A percentile compares a stretch with the other conserved stretches of the same genome.
These are phyloP conservation scores for Pulveroboletus sp. DNA, from an alignment of 768 basidiomycete genomes.

Conservation along the genomic window DNA sequence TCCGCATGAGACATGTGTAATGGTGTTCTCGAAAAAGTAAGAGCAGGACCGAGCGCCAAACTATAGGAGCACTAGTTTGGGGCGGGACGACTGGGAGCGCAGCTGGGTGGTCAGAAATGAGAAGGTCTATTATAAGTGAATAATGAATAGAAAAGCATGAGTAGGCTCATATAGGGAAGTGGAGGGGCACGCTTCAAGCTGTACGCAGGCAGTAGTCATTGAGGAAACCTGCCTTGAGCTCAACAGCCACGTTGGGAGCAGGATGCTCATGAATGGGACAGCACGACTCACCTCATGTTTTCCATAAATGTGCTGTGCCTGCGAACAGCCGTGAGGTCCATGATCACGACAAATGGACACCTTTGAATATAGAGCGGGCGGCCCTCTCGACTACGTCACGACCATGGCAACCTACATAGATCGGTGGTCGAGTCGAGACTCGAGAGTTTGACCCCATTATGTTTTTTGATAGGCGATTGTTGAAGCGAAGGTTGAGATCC, in stretches of 20 bases:
- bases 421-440: conserved; percentile 4
- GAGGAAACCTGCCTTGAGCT: conserved; percentile 34
- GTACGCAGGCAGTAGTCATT: conserved; percentile 31
- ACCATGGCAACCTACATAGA: conserved; percentile 21
- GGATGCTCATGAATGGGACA: conserved; percentile 30
- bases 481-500: conserved; percentile 7
- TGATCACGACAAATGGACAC: conserved; percentile 33
- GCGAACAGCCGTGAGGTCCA: conserved; percentile 32
- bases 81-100: conserved; percentile 20
- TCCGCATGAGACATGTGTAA: conserved; percentile 28
- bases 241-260: conserved; percentile 33
- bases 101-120: conserved; percentile 28
- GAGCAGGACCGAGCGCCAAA: conserved; percentile 11
- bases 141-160: conserved; percentile 26
- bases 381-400: conserved; percentile 25
- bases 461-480: conserved; percentile 13
- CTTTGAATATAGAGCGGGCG: conserved; percentile 21
- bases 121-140: conserved; percentile 27
- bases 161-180: conserved; percentile 31
- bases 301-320: conserved; percentile 31
- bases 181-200: conserved; percentile 29
- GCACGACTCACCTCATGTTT: conserved; percentile 38
- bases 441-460: conserved; percentile 4
- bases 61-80: conserved; percentile 7
- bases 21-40: conserved; percentile 7